Evolutionary conservation across 2,329 filamentous ascomycete species (phyloP).

Genomic region (Ceratocystis ficicola): DNA sequence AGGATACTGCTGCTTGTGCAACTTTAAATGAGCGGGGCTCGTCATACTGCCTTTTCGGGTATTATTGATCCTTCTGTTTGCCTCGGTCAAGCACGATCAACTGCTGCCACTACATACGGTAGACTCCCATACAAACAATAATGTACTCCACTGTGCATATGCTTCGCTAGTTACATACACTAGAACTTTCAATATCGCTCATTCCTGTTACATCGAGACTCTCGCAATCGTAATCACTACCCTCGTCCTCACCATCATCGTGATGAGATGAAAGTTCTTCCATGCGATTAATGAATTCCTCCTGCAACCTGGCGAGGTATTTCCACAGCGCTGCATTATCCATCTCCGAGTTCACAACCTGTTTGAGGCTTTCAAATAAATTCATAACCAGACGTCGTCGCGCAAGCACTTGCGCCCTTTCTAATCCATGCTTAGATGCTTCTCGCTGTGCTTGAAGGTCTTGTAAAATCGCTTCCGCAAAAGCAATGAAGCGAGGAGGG

Average conservation of each 20-base stretch:
- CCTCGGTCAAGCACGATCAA: too few relatives aligned
- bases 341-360: conserved; percentile 54
- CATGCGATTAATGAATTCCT: conserved; percentile 50
- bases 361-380: conserved; percentile 58
- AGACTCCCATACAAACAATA: too few relatives aligned
- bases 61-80: not conserved
- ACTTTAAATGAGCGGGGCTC: not conserved
- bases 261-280: conserved; percentile 28
- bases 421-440: conserved; percentile 46
- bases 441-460: conserved; percentile 48
- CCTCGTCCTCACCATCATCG: conserved; percentile 53
- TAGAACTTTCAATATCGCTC: not conserved
- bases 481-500: conserved; percentile 52
- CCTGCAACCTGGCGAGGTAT: conserved; percentile 57
- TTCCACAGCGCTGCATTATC: conserved; percentile 48
- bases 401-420: conserved; percentile 46
- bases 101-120: too few relatives aligned
- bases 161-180: too few relatives aligned
- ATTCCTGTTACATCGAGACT: not conserved
- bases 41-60: not conserved
- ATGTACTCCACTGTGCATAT: too few relatives aligned
- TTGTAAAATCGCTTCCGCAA: conserved; percentile 54
- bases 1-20: not conserved
- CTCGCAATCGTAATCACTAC: not conserved
- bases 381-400: conserved; percentile 62